Base-by-base conservation (phyloP, 179 eudicot species). In the Actinidia arguta region DNA sequence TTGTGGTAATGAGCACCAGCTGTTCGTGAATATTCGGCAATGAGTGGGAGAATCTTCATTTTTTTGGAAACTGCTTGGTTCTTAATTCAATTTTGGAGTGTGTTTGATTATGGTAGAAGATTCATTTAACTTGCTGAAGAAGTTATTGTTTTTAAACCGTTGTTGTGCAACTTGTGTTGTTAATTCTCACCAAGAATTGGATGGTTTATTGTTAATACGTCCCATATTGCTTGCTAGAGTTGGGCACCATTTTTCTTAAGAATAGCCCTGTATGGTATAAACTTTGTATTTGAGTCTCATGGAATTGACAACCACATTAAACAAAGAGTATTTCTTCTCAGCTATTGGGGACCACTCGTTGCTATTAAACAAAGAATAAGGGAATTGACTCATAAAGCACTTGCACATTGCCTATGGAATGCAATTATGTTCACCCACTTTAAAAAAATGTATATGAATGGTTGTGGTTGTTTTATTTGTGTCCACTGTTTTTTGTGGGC, bases 91-190 rank as follows among this genome's bases (percentile, higher is more conserved):
- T 73, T 51, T 7, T 22, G 55, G n/a, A 24, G 58, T 24, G 17
- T 31, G 48, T 55, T 75, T 75, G 77, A 31, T 73, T 73, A 5
- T 24, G 14, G 16, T 8, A 14, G 18, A 52, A 74, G 63, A 24
- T 52, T 75, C 78, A 52, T 74, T 74, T 74, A 31, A 74, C 31
- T 54, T 74, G 47, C 16, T 75, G 20, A 75, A 12, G 44, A 31
- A 39, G 17, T 74, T 6, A 50, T 51, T 76, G 79, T 12, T 51
- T 31, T 76, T 39, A 10, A n/a, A 56, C 20, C 68, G 13, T 61
- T 61, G 14, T 75, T 55, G 36, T 58, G 18, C 62, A n/a, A n/a
- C n/a, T n/a, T n/a, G n/a, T n/a, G n/a, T n/a, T 46, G 54, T 63
- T 78, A 50, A 22, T 78, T 46, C 31, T 44, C 42, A 47, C 55